phyloP scores from a whole-genome alignment of 345 rosid genomes.

The Salix udensis region DNA sequence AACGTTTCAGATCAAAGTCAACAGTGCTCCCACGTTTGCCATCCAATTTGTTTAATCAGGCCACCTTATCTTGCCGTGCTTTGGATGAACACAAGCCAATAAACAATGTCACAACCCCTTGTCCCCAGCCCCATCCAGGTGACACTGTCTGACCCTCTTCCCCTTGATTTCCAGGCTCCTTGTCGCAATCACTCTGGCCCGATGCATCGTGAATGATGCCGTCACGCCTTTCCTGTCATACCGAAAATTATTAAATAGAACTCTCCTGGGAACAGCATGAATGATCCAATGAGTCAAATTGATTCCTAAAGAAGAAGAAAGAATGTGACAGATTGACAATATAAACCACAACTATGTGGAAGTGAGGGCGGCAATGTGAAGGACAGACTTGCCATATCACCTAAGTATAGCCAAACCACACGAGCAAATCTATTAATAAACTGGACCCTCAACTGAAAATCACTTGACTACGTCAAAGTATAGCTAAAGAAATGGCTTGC shows the following conservation, averaged over 20 bases:
- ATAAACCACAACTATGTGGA: background rate
- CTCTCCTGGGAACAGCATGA: too few relatives aligned
- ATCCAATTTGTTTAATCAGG: too few relatives aligned
- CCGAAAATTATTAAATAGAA: too few relatives aligned
- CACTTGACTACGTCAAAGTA: background rate
- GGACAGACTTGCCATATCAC: background rate
- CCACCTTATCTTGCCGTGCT: too few relatives aligned
- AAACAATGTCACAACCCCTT: background rate
- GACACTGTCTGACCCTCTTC: background rate
- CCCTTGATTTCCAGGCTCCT: background rate
- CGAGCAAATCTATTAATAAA: constrained; percentile 1
- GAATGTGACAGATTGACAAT: too few relatives aligned
- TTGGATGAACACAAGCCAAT: background rate
- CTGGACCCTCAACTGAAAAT: background rate
- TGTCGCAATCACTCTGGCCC: background rate
- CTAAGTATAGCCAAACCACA: background rate
- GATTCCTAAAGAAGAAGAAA: too few relatives aligned
- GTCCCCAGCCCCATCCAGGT: background rate
- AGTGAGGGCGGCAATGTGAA: background rate
- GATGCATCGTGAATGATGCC: too few relatives aligned
- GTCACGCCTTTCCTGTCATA: too few relatives aligned
- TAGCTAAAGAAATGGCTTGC: constrained; percentile 30
- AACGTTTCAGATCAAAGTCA: too few relatives aligned
- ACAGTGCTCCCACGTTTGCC: too few relatives aligned
- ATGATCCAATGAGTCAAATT: too few relatives aligned